Evolutionary conservation across 495 filamentous ascomycete species (phyloP).

Genomic region (Hypoxylon trugodes): DNA sequence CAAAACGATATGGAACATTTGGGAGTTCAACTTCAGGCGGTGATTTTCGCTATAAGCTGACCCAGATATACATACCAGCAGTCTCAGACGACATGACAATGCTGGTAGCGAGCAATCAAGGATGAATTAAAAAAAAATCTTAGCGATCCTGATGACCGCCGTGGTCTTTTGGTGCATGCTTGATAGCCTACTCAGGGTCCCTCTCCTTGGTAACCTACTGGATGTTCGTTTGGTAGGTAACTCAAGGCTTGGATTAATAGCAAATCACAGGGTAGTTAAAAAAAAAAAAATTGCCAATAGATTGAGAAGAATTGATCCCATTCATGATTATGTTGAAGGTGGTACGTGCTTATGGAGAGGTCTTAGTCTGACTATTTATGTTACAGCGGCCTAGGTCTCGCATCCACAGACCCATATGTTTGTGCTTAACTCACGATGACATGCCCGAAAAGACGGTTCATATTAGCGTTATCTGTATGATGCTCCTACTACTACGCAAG

Average conservation of each 20-base stretch:
- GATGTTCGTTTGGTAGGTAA: neutral
- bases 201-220: neutral
- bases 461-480: neutral
- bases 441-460: neutral
- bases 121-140: constrained; percentile 7
- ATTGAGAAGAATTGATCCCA: neutral
- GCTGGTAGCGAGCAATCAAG: constrained; percentile 17
- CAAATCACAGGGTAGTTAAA: neutral
- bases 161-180: neutral
- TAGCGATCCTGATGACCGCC: neutral
- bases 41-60: neutral
- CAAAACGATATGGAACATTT: neutral
- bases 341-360: neutral
- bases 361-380: too few species aligned
- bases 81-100: neutral
- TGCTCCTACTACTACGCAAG: neutral
- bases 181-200: neutral
- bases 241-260: neutral
- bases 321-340: neutral
- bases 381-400: neutral
- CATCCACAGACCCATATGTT: neutral
- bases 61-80: neutral
- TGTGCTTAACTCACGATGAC: neutral
- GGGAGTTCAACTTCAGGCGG: constrained; percentile 7
- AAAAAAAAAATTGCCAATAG: neutral